Evolutionary conservation across 371 early-diverging fungal species (phyloP), one percentile per base, ranked within the genome.

Genomic region (Lichtheimia ornata): DNA sequence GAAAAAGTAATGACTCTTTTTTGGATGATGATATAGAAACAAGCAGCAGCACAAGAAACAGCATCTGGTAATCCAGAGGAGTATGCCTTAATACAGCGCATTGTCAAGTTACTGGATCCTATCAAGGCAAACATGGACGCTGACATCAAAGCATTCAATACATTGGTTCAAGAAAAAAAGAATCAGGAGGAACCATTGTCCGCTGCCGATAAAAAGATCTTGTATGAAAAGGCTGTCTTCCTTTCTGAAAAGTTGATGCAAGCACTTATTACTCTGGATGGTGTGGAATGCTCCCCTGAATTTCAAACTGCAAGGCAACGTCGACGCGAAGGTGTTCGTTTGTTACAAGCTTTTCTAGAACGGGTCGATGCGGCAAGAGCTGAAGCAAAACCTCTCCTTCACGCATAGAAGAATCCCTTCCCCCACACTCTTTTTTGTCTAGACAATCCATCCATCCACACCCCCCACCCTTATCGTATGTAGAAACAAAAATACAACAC

Each of bases 221-320:
- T 84, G 20, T 66, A 76, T 51, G 88, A 87, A 24, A 68, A 68
- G 3, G 82, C 84, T 17, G 69, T 71, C 13, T 65, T 65, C 14
- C 47, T 84, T 24, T 83, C 86, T 1, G 88, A 87, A 70, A 71
- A 63, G 43, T 59, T 87, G 35, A 77, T 85, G 76, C 84, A 84
- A 64, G 69, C 79, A 1, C 57, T 87, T 27, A 69, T 87, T 42
- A 61, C 71, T 28, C 70, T 85, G 60, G 88, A 87, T 62, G 74
- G 79, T 1, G 81, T 85, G 5, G 81, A 76, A 42, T 85, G 85
- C 55, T 76, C 85, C 17, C 66, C 63, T 17, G 77, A 72, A 15
- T 85, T 85, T 64, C 78, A 82, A 52, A 77, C 84, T 0, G 88
- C 88, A n/a, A 64, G 88, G 28, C 79, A 76, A 42, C 79, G 71